Base-by-base conservation (phyloP, 306 rosid species). In the Begonia peltatifolia region DNA sequence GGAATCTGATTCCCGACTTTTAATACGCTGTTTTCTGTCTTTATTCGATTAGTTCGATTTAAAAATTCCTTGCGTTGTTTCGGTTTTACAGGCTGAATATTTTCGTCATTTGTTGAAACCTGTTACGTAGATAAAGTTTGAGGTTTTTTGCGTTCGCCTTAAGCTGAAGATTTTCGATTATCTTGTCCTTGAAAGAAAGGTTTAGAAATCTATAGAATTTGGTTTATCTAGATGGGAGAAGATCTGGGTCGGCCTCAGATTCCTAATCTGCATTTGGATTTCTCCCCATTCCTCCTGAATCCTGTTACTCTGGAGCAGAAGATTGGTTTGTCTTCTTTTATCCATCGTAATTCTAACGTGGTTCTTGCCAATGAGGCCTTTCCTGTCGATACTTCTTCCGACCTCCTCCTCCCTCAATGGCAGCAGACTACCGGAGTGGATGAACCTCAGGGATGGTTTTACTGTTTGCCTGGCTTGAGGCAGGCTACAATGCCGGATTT, bases 71-170 rank as follows among this genome's bases (percentile, higher is more conserved):
- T 56, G 30, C 65, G 1, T 70, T 69, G 56, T 48, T n/a, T 12
- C 13, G 38, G 22, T 17, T 36, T 48, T 63, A 0, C 92, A 92
- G 99, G 96, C 99, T 64, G 99, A 92, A 71, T 92, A 92, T 54
- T 92, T 92, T 22, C 96, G 99, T 61, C 99, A 92, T 15, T 68
- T 92, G 77, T 82, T 92, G 59, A 92, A 92, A 65, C 99, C 99
- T 68, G 99, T 92, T 7, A 92, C 96, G 99, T 92, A 92, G 94
- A 54, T 61, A 71, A 5, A 61, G 60, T 67, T 41, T 47, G 22
- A 52, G 36, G n/a, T 66, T 48, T 58, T 56, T 42, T 49, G 63
- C 60, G 71, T 76, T 66, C 8, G 62, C 73, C 56, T 63, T 78
- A 76, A 83, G 66, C 70, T 30, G 78, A 87, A 71, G 71, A 42